phyloP scores from a whole-genome alignment of 1,139 yeast species.

The Pichia sp. region DNA sequence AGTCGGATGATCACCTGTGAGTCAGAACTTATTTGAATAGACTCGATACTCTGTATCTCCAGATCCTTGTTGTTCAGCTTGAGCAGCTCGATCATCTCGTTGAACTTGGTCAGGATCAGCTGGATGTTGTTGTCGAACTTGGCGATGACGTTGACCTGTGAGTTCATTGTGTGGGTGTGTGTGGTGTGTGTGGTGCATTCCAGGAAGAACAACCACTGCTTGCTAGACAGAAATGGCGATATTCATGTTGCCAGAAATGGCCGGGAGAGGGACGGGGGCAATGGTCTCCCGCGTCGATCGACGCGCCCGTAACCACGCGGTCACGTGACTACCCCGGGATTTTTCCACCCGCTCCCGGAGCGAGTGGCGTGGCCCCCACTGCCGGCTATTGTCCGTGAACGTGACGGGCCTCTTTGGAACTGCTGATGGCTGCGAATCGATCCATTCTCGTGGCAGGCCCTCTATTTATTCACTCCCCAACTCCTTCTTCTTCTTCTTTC shows the following conservation, averaged over 20 bases:
- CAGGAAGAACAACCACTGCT: background rate
- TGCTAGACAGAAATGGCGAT: background rate
- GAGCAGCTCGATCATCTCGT: conserved; percentile 30
- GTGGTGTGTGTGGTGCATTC: background rate
- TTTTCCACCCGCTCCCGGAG: conserved; percentile 8
- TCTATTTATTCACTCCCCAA: background rate
- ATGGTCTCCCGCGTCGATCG: too few species aligned
- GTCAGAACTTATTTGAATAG: conserved; percentile 54
- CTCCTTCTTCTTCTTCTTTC: background rate
- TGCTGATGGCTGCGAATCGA: background rate
- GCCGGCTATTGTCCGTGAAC: too few species aligned
- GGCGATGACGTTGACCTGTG: conserved; percentile 12
- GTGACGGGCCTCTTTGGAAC: too few species aligned
- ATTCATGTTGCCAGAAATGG: too few species aligned
- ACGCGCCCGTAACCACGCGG: too few species aligned
- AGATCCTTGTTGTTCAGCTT: conserved; percentile 43
- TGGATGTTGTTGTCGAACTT: conserved; percentile 36
- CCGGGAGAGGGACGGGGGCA: too few species aligned
- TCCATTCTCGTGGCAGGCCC: too few species aligned
- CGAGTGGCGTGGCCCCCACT: background rate
- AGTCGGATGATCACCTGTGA: conserved; percentile 50
- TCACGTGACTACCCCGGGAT: conserved; percentile 4
- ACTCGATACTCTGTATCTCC: conserved; percentile 53
- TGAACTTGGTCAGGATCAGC: conserved; percentile 33
- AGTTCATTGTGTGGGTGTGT: background rate